phyloP scores from a whole-genome alignment of 805 yeast species.

The Monosporozyma servazzii region DNA sequence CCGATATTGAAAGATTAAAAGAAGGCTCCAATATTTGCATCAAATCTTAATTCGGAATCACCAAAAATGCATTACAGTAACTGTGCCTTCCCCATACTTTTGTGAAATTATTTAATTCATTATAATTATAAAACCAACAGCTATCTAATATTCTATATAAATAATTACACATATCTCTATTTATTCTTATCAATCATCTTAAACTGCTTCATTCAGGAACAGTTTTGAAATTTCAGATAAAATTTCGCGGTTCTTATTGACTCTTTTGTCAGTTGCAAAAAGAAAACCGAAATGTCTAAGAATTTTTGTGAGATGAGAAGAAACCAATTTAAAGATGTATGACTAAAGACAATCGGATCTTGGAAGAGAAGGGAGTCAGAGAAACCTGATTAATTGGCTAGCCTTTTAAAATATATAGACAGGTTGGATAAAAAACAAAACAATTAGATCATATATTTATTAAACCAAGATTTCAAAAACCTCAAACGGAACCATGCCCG shows the following conservation, averaged over 20 bases:
- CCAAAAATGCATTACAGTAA: background rate
- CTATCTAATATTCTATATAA: background rate
- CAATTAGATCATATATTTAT: background rate
- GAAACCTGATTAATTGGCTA: too few relatives aligned
- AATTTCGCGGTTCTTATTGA: background rate
- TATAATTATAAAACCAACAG: background rate
- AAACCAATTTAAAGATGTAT: background rate
- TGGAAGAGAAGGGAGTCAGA: background rate
- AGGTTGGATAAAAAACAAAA: too few relatives aligned
- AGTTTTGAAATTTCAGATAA: background rate
- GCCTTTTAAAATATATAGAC: too few relatives aligned
- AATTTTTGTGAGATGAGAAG: background rate
- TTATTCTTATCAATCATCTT: background rate
- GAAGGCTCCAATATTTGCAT: conserved; percentile 75
- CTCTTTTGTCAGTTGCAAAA: background rate
- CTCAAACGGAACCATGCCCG: background rate
- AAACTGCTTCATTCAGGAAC: background rate
- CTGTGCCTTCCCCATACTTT: background rate
- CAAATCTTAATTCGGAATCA: conserved; percentile 35
- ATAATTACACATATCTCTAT: background rate
- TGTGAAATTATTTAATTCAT: background rate
- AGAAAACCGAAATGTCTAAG: background rate
- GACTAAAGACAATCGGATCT: background rate
- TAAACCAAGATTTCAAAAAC: background rate
- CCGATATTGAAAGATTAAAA: conserved; percentile 41